These are phyloP conservation scores for Heterobasidion occidentale DNA, from an alignment of 1,284 basidiomycete genomes.

Conservation along the genomic window DNA sequence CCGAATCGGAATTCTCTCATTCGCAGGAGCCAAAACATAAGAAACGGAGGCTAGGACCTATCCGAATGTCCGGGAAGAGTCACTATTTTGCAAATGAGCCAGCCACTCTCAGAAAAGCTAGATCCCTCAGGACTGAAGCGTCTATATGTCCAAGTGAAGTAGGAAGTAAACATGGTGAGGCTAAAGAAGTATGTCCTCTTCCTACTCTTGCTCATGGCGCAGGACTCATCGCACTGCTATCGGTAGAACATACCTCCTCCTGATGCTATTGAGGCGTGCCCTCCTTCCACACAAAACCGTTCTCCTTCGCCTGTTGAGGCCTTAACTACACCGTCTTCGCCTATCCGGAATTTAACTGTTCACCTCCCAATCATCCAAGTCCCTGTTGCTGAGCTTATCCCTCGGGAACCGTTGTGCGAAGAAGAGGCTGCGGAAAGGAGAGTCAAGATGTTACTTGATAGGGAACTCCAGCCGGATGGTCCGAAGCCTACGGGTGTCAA, in stretches of 20 bases:
- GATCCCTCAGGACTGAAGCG: neutral
- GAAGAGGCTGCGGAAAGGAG: conserved; percentile 3
- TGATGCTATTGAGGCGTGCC: neutral
- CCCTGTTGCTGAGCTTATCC: neutral
- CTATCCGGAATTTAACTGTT: neutral
- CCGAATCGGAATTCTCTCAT: neutral
- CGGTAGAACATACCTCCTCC: neutral
- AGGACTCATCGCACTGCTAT: neutral
- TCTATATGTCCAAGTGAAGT: neutral
- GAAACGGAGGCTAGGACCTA: neutral
- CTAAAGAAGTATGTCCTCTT: neutral
- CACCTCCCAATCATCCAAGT: neutral
- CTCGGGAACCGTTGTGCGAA: neutral
- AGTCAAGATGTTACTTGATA: neutral
- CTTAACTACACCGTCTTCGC: too few species aligned
- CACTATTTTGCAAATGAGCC: neutral
- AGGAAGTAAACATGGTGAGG: too few species aligned
- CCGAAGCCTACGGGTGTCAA: neutral
- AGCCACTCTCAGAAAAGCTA: neutral
- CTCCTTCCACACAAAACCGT: neutral
- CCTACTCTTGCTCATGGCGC: neutral
- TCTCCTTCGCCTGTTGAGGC: neutral
- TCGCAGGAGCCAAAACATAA: neutral
- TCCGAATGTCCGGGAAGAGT: neutral
- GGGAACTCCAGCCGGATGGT: neutral